Conservation (phyloP, 345 rosid species). For the Litchi chinensis region DNA sequence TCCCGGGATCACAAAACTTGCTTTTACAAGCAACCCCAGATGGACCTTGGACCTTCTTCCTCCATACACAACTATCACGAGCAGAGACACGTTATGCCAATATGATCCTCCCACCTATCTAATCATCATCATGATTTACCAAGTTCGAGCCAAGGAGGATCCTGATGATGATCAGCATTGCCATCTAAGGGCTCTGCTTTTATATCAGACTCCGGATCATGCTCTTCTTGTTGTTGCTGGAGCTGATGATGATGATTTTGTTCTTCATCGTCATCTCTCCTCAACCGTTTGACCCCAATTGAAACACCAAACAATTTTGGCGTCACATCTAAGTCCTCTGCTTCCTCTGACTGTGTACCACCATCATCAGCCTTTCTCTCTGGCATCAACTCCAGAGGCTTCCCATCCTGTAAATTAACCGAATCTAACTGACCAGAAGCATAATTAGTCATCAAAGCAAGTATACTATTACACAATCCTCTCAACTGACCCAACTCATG, state of each 20-base stretch:
- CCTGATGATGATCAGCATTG: conserved; percentile 34
- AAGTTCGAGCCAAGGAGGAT: conserved; percentile 65
- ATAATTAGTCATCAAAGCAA: conserved; percentile 62
- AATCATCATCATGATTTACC: conserved; percentile 37
- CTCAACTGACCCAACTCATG: conserved; percentile 67
- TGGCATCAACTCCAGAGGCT: conserved; percentile 46
- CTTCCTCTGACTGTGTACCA: conserved; percentile 14
- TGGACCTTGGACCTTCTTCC: no score
- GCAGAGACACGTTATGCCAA: no score
- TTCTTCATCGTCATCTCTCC: conserved; percentile 48
- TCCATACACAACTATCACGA: no score
- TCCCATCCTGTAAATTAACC: conserved; percentile 40
- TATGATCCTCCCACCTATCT: no score
- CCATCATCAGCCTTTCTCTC: conserved; percentile 34
- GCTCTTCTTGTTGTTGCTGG: conserved; percentile 22
- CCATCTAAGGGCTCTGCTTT: conserved; percentile 73
- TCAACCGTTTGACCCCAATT: conserved; percentile 72
- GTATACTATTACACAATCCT: conserved; percentile 64
- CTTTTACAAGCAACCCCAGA: no score
- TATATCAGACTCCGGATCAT: conserved; percentile 37
- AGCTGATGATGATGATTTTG: conserved; percentile 22
- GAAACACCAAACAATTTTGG: conserved; percentile 88
- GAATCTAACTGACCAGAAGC: conserved; percentile 48
- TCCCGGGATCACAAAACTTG: no score
- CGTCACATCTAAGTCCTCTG: conserved; percentile 37